Evolutionary conservation across 164 flowering plant species (phyloP).

Genomic region (Vitis cinerea): DNA sequence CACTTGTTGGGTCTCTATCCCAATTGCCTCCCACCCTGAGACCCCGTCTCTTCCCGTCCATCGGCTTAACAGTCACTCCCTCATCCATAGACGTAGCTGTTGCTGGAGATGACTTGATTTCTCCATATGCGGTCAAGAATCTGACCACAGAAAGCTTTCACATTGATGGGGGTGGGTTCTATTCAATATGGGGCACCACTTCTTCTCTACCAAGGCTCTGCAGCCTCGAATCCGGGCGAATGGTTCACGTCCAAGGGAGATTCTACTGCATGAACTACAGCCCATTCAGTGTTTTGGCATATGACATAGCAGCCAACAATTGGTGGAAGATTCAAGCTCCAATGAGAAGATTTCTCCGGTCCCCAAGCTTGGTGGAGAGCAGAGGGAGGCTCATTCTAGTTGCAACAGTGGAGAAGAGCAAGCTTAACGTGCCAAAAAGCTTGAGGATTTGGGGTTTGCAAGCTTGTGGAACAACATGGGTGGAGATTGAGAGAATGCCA

Average conservation of each 20-base stretch:
- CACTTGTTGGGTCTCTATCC: conserved; percentile 44
- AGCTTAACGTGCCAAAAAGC: conserved; percentile 83
- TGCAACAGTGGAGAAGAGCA: conserved; percentile 92
- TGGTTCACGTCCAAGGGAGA: conserved; percentile 46
- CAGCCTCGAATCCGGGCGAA: conserved; percentile 72
- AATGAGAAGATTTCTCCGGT: conserved; percentile 76
- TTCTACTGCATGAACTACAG: conserved; percentile 90
- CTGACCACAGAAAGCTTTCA: conserved; percentile 72
- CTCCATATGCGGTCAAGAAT: conserved; percentile 88
- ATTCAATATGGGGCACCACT: conserved; percentile 67
- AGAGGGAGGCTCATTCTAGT: conserved; percentile 62
- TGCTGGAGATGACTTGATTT: conserved; percentile 87
- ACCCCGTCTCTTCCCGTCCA: conserved; percentile 76
- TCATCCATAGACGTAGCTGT: conserved; percentile 54
- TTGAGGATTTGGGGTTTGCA: conserved; percentile 77
- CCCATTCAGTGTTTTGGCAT: conserved; percentile 66
- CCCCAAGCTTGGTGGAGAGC: conserved; percentile 77
- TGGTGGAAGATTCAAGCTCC: conserved; percentile 91
- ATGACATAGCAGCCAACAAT: conserved; percentile 38
- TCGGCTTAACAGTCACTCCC: conserved; percentile 51
- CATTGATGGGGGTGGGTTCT: conserved; percentile 63
- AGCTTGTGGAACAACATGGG: conserved; percentile 57
- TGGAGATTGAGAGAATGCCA: conserved; percentile 89
- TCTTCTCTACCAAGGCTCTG: conserved; percentile 72
- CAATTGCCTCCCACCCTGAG: conserved; percentile 62